Conservation (phyloP, 2,329 filamentous ascomycete genomes). For the Hypoxylon sp. region DNA sequence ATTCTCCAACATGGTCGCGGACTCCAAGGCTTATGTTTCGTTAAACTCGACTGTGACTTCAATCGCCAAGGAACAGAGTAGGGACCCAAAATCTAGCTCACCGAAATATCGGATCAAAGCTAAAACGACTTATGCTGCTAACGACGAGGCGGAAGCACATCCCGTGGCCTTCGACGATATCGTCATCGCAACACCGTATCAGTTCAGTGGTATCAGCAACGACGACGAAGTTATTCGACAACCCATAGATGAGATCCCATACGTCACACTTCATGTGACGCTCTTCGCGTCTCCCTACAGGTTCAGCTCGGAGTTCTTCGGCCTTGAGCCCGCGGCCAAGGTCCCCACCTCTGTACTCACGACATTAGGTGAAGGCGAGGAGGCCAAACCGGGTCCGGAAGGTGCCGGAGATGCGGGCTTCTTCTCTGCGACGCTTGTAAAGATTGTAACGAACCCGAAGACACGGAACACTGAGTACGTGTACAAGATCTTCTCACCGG, state of each 20-base stretch:
- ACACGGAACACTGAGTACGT: constrained; percentile 68
- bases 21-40: constrained; percentile 71
- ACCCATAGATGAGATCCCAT: constrained; percentile 83
- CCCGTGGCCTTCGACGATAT: constrained; percentile 80
- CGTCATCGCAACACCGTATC: constrained; percentile 85
- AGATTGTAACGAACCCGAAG: constrained; percentile 72
- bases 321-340: constrained; percentile 67
- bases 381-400: constrained; percentile 63
- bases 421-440: constrained; percentile 86
- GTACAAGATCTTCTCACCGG: constrained; percentile 76
- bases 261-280: constrained; percentile 89
- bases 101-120: constrained; percentile 65
- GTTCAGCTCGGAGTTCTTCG: constrained; percentile 82
- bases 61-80: constrained; percentile 67
- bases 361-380: constrained; percentile 76
- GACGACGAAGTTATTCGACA: constrained; percentile 77
- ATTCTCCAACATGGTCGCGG: constrained; percentile 83
- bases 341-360: constrained; percentile 86
- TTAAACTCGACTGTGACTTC: constrained; percentile 77
- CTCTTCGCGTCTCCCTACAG: constrained; percentile 83
- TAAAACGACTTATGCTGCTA: constrained; percentile 45
- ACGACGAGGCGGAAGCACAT: constrained; percentile 54
- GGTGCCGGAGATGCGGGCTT: constrained; percentile 83
- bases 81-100: constrained; percentile 56
- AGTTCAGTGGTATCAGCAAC: constrained; percentile 79